These are phyloP conservation scores for Lipomyces yamadae DNA, from an alignment of 805 yeast species.

Conservation along the genomic window DNA sequence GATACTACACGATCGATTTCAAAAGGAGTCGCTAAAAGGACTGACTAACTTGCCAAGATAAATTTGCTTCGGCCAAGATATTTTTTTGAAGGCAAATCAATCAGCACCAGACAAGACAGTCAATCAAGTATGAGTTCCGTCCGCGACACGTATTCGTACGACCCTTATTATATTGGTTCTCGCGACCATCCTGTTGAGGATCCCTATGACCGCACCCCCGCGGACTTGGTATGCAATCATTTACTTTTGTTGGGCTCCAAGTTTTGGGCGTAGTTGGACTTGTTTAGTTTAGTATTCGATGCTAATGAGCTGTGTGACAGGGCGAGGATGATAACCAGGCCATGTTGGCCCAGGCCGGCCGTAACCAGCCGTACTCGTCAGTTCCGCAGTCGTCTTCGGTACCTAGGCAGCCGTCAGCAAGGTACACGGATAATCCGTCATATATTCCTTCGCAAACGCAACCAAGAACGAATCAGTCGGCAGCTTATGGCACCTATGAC, in stretches of 20 bases:
- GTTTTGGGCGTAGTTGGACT: background rate
- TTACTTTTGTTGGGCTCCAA: background rate
- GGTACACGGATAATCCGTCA: background rate
- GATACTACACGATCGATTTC: too few relatives aligned
- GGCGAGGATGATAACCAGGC: background rate
- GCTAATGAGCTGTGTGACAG: background rate
- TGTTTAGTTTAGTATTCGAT: background rate
- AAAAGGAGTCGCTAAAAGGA: too few relatives aligned
- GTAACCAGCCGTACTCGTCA: background rate
- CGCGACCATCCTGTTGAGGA: background rate
- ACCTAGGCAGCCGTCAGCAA: background rate
- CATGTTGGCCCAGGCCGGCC: background rate
- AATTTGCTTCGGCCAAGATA: background rate
- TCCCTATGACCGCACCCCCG: background rate
- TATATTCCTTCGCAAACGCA: background rate
- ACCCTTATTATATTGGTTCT: background rate
- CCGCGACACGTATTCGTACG: background rate
- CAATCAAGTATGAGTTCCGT: background rate
- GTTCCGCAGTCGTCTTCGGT: background rate
- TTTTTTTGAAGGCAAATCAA: too few relatives aligned
- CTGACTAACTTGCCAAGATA: background rate
- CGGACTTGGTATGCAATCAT: background rate
- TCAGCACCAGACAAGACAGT: background rate
- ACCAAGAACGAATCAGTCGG: background rate
- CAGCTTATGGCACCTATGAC: background rate